These are phyloP conservation scores for Eutypella sp. DNA, from an alignment of 2,329 filamentous ascomycete genomes.

Conservation along the genomic window DNA sequence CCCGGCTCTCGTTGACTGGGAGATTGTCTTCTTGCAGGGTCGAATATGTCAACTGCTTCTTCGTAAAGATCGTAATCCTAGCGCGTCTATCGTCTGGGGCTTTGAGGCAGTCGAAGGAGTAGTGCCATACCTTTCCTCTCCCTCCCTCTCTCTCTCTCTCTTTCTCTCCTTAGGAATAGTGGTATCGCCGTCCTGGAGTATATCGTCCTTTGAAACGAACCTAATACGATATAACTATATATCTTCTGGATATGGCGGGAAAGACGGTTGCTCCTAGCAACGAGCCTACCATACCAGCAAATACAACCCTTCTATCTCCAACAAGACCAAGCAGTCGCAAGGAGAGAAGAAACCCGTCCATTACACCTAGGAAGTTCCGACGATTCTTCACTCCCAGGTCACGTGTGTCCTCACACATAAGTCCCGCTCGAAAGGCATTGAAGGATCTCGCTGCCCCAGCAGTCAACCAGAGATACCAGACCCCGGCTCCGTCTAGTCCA, in stretches of 20 bases:
- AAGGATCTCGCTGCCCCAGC: slow-evolving; percentile 35
- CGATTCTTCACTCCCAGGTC: slow-evolving; percentile 49
- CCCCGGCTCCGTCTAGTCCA: slow-evolving; percentile 34
- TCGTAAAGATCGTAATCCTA: neutral
- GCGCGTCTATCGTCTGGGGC: neutral
- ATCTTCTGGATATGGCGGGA: slow-evolving; percentile 1
- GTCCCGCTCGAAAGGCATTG: slow-evolving; percentile 35
- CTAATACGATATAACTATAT: too few species aligned
- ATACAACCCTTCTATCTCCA: slow-evolving; percentile 16
- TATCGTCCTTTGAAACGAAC: too few species aligned
- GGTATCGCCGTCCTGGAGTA: neutral
- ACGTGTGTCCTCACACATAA: slow-evolving; percentile 32
- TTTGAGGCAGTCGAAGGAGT: too few species aligned
- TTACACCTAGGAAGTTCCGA: slow-evolving; percentile 50
- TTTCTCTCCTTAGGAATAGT: too few species aligned
- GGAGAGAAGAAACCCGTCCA: slow-evolving; percentile 44
- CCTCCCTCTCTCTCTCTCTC: too few species aligned
- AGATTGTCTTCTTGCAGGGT: neutral
- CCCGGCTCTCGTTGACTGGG: too few species aligned
- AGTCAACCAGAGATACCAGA: slow-evolving; percentile 34
- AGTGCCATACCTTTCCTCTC: too few species aligned
- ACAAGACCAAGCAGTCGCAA: slow-evolving; percentile 29
- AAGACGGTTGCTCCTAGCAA: neutral
- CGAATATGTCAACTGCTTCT: slow-evolving; percentile 1
- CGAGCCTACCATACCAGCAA: slow-evolving; percentile 1